Percentiles rank a stretch among this genome's conserved stretches.
Evolutionary conservation across 345 rosid genomes (phyloP).

Genomic region (Corchorus olitorius): DNA sequence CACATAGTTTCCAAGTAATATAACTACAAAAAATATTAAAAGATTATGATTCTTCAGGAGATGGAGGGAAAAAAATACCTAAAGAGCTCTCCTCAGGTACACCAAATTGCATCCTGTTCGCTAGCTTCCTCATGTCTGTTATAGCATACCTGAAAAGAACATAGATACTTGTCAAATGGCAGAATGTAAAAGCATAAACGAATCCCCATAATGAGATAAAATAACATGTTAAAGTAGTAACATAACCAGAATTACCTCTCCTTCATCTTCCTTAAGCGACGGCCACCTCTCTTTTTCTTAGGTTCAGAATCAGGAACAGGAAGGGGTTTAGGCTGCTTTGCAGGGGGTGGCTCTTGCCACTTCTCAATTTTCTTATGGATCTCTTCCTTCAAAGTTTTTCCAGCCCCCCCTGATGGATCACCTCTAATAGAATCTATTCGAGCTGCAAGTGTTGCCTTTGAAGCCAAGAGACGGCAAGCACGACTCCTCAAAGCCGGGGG

Average conservation of each 20-base stretch:
- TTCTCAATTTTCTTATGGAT: slow-evolving; percentile 89
- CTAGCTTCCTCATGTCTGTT: slow-evolving; percentile 96
- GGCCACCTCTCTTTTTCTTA: slow-evolving; percentile 95
- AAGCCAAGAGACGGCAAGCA: slow-evolving; percentile 80
- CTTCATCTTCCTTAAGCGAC: slow-evolving; percentile 94
- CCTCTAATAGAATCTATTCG: slow-evolving; percentile 86
- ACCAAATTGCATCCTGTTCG: slow-evolving; percentile 97
- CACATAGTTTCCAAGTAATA: neutral
- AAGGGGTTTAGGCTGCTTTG: slow-evolving; percentile 95
- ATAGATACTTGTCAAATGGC: neutral
- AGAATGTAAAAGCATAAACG: slow-evolving; percentile 21
- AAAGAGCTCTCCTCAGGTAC: slow-evolving; percentile 95
- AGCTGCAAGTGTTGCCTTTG: slow-evolving; percentile 84
- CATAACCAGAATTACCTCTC: slow-evolving; percentile 56
- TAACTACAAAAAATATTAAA: neutral
- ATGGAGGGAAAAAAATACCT: slow-evolving; percentile 42
- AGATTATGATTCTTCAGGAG: neutral
- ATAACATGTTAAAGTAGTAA: neutral
- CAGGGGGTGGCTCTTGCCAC: slow-evolving; percentile 99
- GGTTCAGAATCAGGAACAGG: slow-evolving; percentile 99
- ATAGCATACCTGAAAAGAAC: slow-evolving; percentile 70
- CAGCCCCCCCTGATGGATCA: slow-evolving; percentile 75
- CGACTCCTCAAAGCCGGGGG: slow-evolving; percentile 81
- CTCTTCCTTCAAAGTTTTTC: slow-evolving; percentile 68
- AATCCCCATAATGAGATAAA: neutral